Evolutionary conservation across 2,329 filamentous ascomycete species (phyloP).

Genomic region (Rosellinia necatrix): DNA sequence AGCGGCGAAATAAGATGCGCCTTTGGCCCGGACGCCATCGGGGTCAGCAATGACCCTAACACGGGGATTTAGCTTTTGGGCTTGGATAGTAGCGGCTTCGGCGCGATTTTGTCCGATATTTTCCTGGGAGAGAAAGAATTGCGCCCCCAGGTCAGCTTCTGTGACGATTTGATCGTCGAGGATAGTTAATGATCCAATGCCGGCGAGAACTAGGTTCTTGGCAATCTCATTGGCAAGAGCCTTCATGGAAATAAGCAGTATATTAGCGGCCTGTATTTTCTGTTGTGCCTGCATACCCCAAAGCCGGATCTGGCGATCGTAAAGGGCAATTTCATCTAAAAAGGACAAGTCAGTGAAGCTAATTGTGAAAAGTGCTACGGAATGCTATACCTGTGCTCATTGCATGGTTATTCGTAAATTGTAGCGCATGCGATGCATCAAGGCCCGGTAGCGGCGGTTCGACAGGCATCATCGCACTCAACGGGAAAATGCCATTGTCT

Average conservation of each 20-base stretch:
- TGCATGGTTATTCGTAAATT: slow-evolving; percentile 30
- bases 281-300: slow-evolving; percentile 97
- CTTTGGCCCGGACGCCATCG: slow-evolving; percentile 68
- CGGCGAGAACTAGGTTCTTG: slow-evolving; percentile 95
- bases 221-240: slow-evolving; percentile 92
- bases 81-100: slow-evolving; percentile 74
- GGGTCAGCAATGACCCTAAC: slow-evolving; percentile 76
- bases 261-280: slow-evolving; percentile 84
- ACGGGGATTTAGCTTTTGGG: slow-evolving; percentile 87
- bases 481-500: slow-evolving; percentile 29
- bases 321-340: slow-evolving; percentile 91
- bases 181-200: slow-evolving; percentile 87
- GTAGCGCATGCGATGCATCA: slow-evolving; percentile 14
- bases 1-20: slow-evolving; percentile 72
- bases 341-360: slow-evolving; percentile 22
- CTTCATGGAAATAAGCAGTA: slow-evolving; percentile 86
- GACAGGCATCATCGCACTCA: slow-evolving; percentile 25
- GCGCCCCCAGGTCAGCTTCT: slow-evolving; percentile 78
- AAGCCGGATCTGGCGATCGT: slow-evolving; percentile 94
- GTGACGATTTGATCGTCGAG: slow-evolving; percentile 77
- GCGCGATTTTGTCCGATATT: slow-evolving; percentile 85
- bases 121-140: slow-evolving; percentile 75
- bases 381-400: slow-evolving; percentile 44
- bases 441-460: slow-evolving; percentile 23
- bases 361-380: slow-evolving; percentile 2